phyloP scores from a whole-genome alignment of 1,284 basidiomycete genomes.

The Caloboletus firmus region DNA sequence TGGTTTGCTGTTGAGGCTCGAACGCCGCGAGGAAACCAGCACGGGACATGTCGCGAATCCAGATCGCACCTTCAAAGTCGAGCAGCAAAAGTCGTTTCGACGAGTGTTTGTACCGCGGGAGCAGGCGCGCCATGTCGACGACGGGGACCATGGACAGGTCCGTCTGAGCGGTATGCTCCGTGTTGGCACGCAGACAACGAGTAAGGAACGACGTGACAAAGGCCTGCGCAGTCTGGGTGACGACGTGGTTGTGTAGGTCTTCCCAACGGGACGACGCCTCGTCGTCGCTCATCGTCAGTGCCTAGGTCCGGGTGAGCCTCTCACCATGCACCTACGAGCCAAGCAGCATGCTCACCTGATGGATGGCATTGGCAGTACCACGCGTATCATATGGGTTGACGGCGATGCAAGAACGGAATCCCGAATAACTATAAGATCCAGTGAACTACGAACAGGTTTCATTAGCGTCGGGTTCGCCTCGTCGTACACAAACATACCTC shows the following conservation, averaged over 20 bases:
- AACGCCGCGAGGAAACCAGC: constrained; percentile 45
- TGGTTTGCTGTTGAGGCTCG: constrained; percentile 52
- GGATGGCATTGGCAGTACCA: constrained; percentile 77
- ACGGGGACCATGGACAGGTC: constrained; percentile 44
- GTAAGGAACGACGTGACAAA: constrained; percentile 82
- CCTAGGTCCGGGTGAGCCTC: constrained; percentile 34
- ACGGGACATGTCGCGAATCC: constrained; percentile 55
- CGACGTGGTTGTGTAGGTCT: constrained; percentile 83
- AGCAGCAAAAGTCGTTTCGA: constrained; percentile 67
- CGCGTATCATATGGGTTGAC: constrained; percentile 83
- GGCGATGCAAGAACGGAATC: constrained; percentile 82
- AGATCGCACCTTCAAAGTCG: constrained; percentile 80
- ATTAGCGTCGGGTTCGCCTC: constrained; percentile 2
- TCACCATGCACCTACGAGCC: background rate
- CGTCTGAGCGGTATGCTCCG: constrained; percentile 51
- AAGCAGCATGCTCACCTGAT: constrained; percentile 42
- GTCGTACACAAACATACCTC: constrained; percentile 46
- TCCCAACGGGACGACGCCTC: constrained; percentile 78
- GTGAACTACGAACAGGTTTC: constrained; percentile 59
- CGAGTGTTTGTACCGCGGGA: constrained; percentile 64
- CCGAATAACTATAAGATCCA: constrained; percentile 82
- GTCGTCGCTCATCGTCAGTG: constrained; percentile 74
- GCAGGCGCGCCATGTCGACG: constrained; percentile 52
- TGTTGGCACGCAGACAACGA: constrained; percentile 66
- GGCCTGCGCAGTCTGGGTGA: constrained; percentile 84